Evolutionary conservation across 2,329 filamentous ascomycete genomes (phyloP).

Genomic region (Aspergillus udagawae): DNA sequence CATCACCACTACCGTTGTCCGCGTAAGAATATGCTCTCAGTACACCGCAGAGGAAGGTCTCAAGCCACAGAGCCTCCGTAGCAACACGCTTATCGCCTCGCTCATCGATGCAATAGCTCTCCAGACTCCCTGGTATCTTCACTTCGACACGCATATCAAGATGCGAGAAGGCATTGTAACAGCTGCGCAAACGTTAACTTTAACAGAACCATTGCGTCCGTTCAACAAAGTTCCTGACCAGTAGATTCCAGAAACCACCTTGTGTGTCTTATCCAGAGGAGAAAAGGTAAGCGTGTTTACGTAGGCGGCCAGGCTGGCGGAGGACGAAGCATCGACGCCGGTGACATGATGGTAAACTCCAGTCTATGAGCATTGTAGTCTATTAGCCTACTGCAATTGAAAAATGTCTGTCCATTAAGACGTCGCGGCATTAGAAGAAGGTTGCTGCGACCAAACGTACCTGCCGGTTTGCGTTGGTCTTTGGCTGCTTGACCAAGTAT

Average conservation of each 20-base stretch:
- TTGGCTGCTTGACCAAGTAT: conserved; percentile 77
- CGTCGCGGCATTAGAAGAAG: background rate
- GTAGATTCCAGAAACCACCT: conserved; percentile 91
- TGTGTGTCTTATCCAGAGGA: conserved; percentile 75
- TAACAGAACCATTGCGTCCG: background rate
- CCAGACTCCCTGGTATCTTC: conserved; percentile 91
- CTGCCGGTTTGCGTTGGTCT: conserved; percentile 56
- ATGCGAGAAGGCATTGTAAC: conserved; percentile 98
- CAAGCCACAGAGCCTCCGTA: conserved; percentile 91
- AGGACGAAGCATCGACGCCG: conserved; percentile 94
- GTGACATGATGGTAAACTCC: conserved; percentile 98
- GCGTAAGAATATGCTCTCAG: conserved; percentile 94
- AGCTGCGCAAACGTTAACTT: conserved; percentile 47
- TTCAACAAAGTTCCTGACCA: conserved; percentile 57
- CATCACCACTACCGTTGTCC: conserved; percentile 89
- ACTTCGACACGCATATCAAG: conserved; percentile 98
- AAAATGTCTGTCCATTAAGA: background rate
- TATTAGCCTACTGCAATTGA: conserved; percentile 4
- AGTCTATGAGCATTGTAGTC: conserved; percentile 50
- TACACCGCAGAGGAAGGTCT: conserved; percentile 95
- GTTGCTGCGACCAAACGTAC: conserved; percentile 31
- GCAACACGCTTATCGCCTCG: conserved; percentile 90
- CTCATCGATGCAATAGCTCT: conserved; percentile 97
- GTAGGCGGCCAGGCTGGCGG: conserved; percentile 92
- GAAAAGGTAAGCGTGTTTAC: conserved; percentile 96